Percentiles rank a stretch among this genome's conserved stretches.
phyloP scores from a whole-genome alignment of 768 basidiomycete species.

The Floccularia luteovirens region DNA sequence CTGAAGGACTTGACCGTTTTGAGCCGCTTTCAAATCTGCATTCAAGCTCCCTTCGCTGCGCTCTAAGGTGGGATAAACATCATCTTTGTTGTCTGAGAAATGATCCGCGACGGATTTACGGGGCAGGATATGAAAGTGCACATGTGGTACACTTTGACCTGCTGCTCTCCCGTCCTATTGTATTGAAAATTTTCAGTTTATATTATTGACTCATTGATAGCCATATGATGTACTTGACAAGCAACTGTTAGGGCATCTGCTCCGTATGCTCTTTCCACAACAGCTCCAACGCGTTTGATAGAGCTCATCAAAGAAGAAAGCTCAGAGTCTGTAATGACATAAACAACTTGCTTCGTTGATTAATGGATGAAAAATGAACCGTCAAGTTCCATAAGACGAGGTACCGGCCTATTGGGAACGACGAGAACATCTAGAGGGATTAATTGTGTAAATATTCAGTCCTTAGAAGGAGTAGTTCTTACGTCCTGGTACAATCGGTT shows the following conservation, averaged over 20 bases:
- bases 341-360: background rate
- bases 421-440: slow-evolving; percentile 50
- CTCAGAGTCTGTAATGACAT: slow-evolving; percentile 40
- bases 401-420: slow-evolving; percentile 46
- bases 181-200: background rate
- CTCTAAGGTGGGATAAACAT: slow-evolving; percentile 78
- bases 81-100: slow-evolving; percentile 59
- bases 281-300: slow-evolving; percentile 70
- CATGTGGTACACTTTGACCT: slow-evolving; percentile 77
- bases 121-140: slow-evolving; percentile 94
- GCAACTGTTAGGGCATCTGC: slow-evolving; percentile 84
- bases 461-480: slow-evolving; percentile 18
- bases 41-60: slow-evolving; percentile 45
- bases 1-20: slow-evolving; percentile 29
- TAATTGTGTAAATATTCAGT: background rate
- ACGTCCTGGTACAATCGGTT: slow-evolving; percentile 94
- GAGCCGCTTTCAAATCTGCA: slow-evolving; percentile 22
- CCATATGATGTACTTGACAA: slow-evolving; percentile 57
- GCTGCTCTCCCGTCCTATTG: slow-evolving; percentile 79
- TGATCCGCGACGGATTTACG: slow-evolving; percentile 63
- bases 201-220: background rate
- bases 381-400: slow-evolving; percentile 48
- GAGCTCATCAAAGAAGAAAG: slow-evolving; percentile 73
- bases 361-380: slow-evolving; percentile 17
- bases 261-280: slow-evolving; percentile 75